Evolutionary conservation across 805 yeast species (phyloP).

Genomic region (Pichia occidentalis): DNA sequence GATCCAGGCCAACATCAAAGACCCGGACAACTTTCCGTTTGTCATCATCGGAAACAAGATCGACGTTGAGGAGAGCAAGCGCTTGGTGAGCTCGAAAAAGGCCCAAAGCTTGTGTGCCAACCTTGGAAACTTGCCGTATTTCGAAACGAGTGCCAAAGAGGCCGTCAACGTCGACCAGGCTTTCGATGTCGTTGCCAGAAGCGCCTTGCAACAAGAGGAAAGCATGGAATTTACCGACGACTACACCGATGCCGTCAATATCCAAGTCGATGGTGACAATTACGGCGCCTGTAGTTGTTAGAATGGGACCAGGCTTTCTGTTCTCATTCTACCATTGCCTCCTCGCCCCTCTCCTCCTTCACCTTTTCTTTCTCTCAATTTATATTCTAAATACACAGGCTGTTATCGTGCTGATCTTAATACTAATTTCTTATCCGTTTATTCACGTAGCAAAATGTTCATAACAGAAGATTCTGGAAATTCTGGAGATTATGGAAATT

Average conservation of each 20-base stretch:
- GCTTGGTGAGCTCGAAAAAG: conserved; percentile 56
- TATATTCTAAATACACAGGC: too few relatives aligned
- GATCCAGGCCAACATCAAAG: conserved; percentile 85
- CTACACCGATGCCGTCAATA: conserved; percentile 93
- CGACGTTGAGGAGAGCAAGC: conserved; percentile 86
- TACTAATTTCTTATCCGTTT: too few relatives aligned
- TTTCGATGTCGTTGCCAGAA: conserved; percentile 90
- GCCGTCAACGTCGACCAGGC: conserved; percentile 93
- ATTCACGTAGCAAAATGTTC: too few relatives aligned
- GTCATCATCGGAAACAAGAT: conserved; percentile 92
- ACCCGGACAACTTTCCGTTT: conserved; percentile 94
- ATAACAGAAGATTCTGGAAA: too few relatives aligned
- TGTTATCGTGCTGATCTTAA: too few relatives aligned
- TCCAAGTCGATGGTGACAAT: conserved; percentile 78
- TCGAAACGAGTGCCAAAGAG: conserved; percentile 97
- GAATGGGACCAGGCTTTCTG: too few relatives aligned
- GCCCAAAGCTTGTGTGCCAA: conserved; percentile 38
- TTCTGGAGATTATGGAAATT: too few relatives aligned
- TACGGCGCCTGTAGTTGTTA: conserved; percentile 62
- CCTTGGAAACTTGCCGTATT: conserved; percentile 73
- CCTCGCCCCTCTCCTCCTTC: background rate
- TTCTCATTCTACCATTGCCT: too few relatives aligned
- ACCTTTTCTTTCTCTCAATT: too few relatives aligned
- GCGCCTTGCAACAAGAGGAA: conserved; percentile 93
- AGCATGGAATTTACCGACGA: conserved; percentile 88